Conservation (phyloP, 1,284 basidiomycete genomes). For the Ceratobasidium sp. region DNA sequence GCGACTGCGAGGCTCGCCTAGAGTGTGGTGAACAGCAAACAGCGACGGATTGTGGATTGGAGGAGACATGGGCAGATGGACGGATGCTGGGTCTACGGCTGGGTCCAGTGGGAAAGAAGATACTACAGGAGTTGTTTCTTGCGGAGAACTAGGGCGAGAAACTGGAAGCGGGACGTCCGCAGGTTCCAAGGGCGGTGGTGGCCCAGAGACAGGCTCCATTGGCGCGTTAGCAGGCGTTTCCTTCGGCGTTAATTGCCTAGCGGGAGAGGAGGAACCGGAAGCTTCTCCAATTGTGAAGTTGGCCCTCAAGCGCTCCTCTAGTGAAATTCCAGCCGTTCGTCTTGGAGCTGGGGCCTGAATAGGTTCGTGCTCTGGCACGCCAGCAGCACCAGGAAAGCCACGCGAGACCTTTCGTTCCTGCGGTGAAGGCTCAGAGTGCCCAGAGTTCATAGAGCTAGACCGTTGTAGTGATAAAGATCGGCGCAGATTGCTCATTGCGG, state of each 20-base stretch:
- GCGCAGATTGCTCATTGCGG: slow-evolving; percentile 68
- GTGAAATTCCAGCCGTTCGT: slow-evolving; percentile 51
- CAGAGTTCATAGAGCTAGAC: slow-evolving; percentile 58
- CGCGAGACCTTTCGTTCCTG: slow-evolving; percentile 21
- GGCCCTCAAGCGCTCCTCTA: slow-evolving; percentile 77
- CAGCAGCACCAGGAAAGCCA: slow-evolving; percentile 45
- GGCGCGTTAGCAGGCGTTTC: neutral
- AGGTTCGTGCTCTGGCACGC: slow-evolving; percentile 54
- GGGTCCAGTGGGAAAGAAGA: neutral
- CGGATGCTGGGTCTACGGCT: slow-evolving; percentile 31
- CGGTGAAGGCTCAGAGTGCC: slow-evolving; percentile 11
- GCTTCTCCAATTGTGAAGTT: slow-evolving; percentile 70
- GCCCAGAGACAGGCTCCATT: neutral
- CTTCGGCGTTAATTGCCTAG: slow-evolving; percentile 33
- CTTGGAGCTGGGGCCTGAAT: slow-evolving; percentile 52
- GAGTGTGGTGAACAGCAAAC: neutral
- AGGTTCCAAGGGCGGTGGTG: slow-evolving; percentile 25
- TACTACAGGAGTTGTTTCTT: neutral
- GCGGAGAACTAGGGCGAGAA: slow-evolving; percentile 44
- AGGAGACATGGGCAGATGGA: slow-evolving; percentile 36
- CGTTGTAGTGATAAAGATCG: slow-evolving; percentile 72
- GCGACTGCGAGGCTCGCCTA: slow-evolving; percentile 1
- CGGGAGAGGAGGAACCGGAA: slow-evolving; percentile 63
- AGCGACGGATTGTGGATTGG: neutral
- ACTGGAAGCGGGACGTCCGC: slow-evolving; percentile 42